phyloP scores from a whole-genome alignment of 352 stramenopile species.

The Pilasporangium apinafurcum region DNA sequence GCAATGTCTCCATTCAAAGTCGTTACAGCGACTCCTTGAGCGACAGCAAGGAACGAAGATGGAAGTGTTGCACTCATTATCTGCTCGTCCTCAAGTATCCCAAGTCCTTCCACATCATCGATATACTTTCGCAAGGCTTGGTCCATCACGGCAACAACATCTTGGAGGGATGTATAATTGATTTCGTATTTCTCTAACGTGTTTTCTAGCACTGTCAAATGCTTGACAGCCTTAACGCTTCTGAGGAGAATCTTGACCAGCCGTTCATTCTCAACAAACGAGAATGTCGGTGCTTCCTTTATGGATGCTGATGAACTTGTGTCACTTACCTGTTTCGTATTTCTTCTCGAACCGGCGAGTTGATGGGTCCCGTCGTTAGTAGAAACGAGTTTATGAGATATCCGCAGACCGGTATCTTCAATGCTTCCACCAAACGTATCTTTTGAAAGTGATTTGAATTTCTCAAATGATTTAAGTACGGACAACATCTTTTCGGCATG shows the following conservation, averaged over 20 bases:
- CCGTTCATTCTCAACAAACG: slow-evolving; percentile 70
- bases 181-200: slow-evolving; percentile 46
- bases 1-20: neutral
- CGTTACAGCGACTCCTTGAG: neutral
- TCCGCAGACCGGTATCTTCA: no score
- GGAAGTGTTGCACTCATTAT: neutral
- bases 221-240: slow-evolving; percentile 54
- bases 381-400: no score
- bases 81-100: neutral
- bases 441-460: slow-evolving; percentile 21
- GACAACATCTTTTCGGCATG: slow-evolving; percentile 14
- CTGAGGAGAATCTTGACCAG: slow-evolving; percentile 65
- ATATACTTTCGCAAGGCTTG: slow-evolving; percentile 23
- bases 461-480: slow-evolving; percentile 38
- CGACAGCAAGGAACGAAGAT: slow-evolving; percentile 6
- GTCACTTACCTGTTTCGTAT: no score
- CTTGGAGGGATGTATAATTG: slow-evolving; percentile 23
- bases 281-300: slow-evolving; percentile 14
- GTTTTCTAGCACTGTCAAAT: slow-evolving; percentile 34
- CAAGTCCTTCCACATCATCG: slow-evolving; percentile 6
- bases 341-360: no score
- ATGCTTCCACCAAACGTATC: slow-evolving; percentile 3
- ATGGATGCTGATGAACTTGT: neutral
- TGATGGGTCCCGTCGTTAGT: no score
- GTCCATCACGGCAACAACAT: slow-evolving; percentile 21